These are phyloP conservation scores for Rhizopogon rudus DNA, from an alignment of 768 basidiomycete species.

Conservation along the genomic window DNA sequence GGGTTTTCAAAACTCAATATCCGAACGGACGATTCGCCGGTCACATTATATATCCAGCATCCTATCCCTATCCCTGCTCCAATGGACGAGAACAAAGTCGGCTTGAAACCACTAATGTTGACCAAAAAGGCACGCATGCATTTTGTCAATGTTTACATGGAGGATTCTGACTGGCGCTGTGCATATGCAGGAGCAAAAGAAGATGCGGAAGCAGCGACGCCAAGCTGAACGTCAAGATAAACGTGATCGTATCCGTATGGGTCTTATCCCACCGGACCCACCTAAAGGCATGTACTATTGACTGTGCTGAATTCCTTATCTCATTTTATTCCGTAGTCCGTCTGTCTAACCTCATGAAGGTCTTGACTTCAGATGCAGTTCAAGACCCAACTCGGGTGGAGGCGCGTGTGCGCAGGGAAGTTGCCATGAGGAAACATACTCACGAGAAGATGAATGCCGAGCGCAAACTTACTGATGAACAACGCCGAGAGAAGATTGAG, in stretches of 20 bases:
- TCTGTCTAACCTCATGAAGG: conserved; percentile 94
- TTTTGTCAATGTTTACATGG: conserved; percentile 11
- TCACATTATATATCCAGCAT: conserved; percentile 91
- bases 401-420: conserved; percentile 90
- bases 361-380: conserved; percentile 92
- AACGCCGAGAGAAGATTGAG: conserved; percentile 83
- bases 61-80: conserved; percentile 95
- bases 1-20: conserved; percentile 61
- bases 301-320: neutral
- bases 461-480: conserved; percentile 88
- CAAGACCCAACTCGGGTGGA: conserved; percentile 98
- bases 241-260: conserved; percentile 93
- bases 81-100: conserved; percentile 74
- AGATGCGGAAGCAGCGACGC: conserved; percentile 87
- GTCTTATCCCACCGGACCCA: conserved; percentile 88
- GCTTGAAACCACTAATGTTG: conserved; percentile 83
- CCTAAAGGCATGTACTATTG: conserved; percentile 67
- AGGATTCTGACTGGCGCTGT: neutral
- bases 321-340: conserved; percentile 52
- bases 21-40: conserved; percentile 61
- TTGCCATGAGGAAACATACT: conserved; percentile 79
- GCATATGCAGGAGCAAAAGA: conserved; percentile 75
- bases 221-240: conserved; percentile 91
- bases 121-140: conserved; percentile 65
- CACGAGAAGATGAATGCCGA: conserved; percentile 95